Base-by-base conservation (phyloP, 371 early-diverging fungal species). In the Actinomortierella ambigua region DNA sequence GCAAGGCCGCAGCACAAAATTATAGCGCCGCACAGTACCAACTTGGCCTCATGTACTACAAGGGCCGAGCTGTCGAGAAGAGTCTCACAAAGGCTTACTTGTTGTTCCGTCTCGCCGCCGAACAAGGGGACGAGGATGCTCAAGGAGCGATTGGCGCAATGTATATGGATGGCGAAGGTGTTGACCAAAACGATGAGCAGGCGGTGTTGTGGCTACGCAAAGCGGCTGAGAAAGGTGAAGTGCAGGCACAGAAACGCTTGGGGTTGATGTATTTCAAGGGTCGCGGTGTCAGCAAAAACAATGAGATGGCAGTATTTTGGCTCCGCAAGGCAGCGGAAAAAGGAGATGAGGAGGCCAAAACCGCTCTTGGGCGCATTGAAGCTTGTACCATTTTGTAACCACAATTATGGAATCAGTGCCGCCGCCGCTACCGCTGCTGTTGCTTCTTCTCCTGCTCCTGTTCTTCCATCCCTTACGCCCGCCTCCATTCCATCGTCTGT, bases 211-310 rank as follows among this genome's bases (percentile, higher is more conserved):
- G 90, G 81, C 91, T 93, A 63, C 88, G 66, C n/a, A 87, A 77
- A 77, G 89, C 80, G 77, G 96, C 77, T 56, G 88, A 55, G 87
- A 93, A 50, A 69, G 82, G 24, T 50, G 69, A 29, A 68, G 76
- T 61, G 68, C 89, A 77, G 67, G 83, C 53, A 24, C 73, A 73
- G 42, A 63, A 73, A 65, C 34, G 11, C 11, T 80, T 93, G 2
- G 95, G 93, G 5, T 91, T 88, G 57, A 94, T 92, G 65, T 86
- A 88, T 58, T 91, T 93, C 71, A 88, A 90, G 56, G 96, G 95
- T 20, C 87, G 93, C 50, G 96, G 96, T 18, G 77, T 85, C 0
- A 61, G 65, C 2, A 82, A 82, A 59, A 81, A 93, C 71, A 34
- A 4, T 11, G 67, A 34, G 11, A 4, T 34, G 4, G 34, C 34